Conservation (phyloP, 768 basidiomycete species). For the Calocera cornea region DNA sequence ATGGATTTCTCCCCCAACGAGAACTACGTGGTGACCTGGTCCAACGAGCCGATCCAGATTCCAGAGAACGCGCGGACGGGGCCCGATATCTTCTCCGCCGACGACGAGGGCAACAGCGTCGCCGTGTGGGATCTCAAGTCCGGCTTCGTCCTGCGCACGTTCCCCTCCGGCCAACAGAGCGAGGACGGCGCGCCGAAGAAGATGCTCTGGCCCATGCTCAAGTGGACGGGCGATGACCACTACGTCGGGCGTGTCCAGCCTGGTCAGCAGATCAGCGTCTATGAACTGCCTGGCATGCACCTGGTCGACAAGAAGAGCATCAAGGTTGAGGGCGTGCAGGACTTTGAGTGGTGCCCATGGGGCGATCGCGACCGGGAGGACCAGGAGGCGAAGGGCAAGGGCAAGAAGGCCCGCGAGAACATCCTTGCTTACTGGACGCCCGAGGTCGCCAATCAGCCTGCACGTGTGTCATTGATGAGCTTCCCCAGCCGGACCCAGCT, state of each 20-base stretch:
- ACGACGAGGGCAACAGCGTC: conserved; percentile 92
- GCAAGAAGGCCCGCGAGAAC: conserved; percentile 54
- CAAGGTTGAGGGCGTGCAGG: conserved; percentile 93
- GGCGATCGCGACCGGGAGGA: conserved; percentile 81
- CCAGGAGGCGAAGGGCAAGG: conserved; percentile 26
- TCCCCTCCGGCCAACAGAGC: conserved; percentile 52
- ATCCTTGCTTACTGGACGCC: conserved; percentile 97
- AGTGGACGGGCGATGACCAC: conserved; percentile 96
- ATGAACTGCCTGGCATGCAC: conserved; percentile 88
- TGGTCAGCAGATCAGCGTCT: conserved; percentile 88
- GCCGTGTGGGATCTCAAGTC: conserved; percentile 99
- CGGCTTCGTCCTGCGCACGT: conserved; percentile 81
- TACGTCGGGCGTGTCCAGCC: conserved; percentile 81
- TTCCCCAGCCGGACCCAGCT: conserved; percentile 75
- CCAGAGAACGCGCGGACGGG: conserved; percentile 70
- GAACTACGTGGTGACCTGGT: conserved; percentile 94
- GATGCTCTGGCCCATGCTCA: conserved; percentile 72
- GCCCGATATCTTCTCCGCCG: conserved; percentile 72
- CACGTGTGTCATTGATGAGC: conserved; percentile 81
- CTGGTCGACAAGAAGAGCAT: conserved; percentile 91
- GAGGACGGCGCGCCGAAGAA: conserved; percentile 45
- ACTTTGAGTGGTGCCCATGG: conserved; percentile 96
- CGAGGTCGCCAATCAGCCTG: conserved; percentile 91
- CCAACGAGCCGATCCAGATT: conserved; percentile 80
- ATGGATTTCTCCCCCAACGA: conserved; percentile 97